phyloP scores from a whole-genome alignment of 441 rosid species.

The Erysimum cheiri region DNA sequence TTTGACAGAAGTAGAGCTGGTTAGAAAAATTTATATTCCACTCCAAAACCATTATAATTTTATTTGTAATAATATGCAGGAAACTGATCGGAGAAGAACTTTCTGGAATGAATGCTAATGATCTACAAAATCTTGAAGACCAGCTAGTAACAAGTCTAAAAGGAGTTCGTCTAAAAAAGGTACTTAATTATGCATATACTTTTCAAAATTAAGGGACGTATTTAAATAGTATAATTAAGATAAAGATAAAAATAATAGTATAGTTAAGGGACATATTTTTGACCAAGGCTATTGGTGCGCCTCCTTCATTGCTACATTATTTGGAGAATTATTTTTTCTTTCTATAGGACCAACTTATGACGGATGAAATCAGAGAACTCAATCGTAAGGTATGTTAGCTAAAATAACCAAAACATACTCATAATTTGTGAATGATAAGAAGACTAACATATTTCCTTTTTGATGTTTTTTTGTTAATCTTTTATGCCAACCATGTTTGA shows the following conservation, averaged over 20 bases:
- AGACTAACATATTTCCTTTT: not conserved
- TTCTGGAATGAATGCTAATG: slow-evolving; percentile 67
- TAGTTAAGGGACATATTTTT: not conserved
- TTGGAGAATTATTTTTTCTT: not conserved
- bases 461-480: slow-evolving; percentile 6
- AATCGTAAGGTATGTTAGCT: slow-evolving; percentile 62
- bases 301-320: not conserved
- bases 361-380: slow-evolving; percentile 67
- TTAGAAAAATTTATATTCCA: not conserved
- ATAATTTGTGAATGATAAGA: not conserved
- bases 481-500: slow-evolving; percentile 27
- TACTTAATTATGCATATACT: slow-evolving; percentile 22
- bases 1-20: not conserved
- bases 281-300: not conserved
- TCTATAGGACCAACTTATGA: slow-evolving; percentile 41
- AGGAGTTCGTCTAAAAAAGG: slow-evolving; percentile 75
- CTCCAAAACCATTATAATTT: not conserved
- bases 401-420: not conserved
- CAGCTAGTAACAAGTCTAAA: slow-evolving; percentile 76
- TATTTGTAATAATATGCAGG: slow-evolving; percentile 45
- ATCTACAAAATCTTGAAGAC: slow-evolving; percentile 80
- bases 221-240: too few relatives aligned
- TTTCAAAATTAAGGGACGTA: not conserved
- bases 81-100: slow-evolving; percentile 85
- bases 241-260: too few relatives aligned